Percentiles rank a stretch among this genome's conserved stretches.
Conservation (phyloP, 2,329 filamentous ascomycete species). For the Fusarium sp. region DNA sequence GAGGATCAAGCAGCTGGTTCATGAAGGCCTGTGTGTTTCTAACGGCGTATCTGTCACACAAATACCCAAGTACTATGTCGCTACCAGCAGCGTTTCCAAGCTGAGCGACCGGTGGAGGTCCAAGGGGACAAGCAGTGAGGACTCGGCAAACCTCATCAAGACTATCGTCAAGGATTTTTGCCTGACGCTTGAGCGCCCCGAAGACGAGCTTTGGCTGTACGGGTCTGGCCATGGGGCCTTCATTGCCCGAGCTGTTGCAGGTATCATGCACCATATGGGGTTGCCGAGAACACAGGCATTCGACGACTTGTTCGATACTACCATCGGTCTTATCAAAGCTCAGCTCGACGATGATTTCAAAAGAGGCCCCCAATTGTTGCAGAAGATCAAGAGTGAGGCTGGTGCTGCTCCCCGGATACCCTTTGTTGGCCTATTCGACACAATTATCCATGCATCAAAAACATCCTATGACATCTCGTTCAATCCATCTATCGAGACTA, state of each 20-base stretch:
- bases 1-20: constrained; percentile 32
- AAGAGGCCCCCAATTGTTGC: constrained; percentile 22
- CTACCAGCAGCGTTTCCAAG: constrained; percentile 15
- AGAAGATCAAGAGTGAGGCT: constrained; percentile 24
- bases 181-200: constrained; percentile 19
- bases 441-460: constrained; percentile 16
- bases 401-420: constrained; percentile 32
- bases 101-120: constrained; percentile 31
- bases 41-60: constrained; percentile 19
- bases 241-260: constrained; percentile 39
- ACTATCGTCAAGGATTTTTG: constrained; percentile 37
- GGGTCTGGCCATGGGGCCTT: constrained; percentile 42
- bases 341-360: constrained; percentile 38
- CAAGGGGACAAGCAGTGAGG: constrained; percentile 21
- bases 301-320: constrained; percentile 36
- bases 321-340: constrained; percentile 37
- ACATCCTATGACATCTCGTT: constrained; percentile 35
- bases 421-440: constrained; percentile 42
- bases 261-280: constrained; percentile 38
- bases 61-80: constrained; percentile 34
- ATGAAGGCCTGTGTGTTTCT: constrained; percentile 24
- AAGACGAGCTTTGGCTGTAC: constrained; percentile 44
- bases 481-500: constrained; percentile 25
- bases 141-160: constrained; percentile 34
- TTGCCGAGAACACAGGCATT: constrained; percentile 21